Base-by-base conservation (phyloP, 2,329 filamentous ascomycete genomes). In the Phyllosticta paracitricarpa region DNA sequence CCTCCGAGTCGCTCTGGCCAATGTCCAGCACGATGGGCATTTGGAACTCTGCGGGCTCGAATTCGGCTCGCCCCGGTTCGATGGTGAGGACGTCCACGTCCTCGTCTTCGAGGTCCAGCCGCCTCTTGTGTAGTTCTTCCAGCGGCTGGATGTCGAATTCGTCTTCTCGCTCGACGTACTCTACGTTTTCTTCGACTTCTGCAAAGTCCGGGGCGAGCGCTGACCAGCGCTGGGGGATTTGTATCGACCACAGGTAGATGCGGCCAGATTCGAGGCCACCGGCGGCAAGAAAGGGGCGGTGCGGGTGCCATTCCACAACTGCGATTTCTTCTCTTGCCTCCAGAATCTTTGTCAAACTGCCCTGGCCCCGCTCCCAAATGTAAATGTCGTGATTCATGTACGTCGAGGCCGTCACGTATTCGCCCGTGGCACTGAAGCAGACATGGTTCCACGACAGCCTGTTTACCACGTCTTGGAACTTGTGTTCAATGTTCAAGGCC, bases 381-480 rank as follows among this genome's bases (percentile, higher is more conserved):
- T 97, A 97, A 65, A 99, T 89, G 75, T 99, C 93, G 68, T 97
- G 92, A 70, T 99, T 99, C 81, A 97, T 97, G 74, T 91, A 96
- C 1, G 94, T 97, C 26, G 91, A 96, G 0, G 95, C 94, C 25
- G 91, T 91, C 51, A 99, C 91, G 71, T 97, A 97, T 75, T 99
- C 94, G 58, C 91, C 92, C 0, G 89, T 94, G 0, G 90, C 88
- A 69, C 91, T 96, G 73, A 99, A 97, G 0, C 92, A 91, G 62
- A 96, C 92, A 70, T 97, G 91, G 70, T 97, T 99, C 94, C 94
- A 99, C 6, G 89, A 91, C 12, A 97, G 78, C 54, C 89, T 86
- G 71, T 99, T 97, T 57, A 99, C 94, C 3, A 97, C 88, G 71
- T 99, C 95, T 73, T 97, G 92, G 69, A 97, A 99, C 71, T 97